phyloP scores from a whole-genome alignment of 257 asterid species.

The Forsythia suspensa region DNA sequence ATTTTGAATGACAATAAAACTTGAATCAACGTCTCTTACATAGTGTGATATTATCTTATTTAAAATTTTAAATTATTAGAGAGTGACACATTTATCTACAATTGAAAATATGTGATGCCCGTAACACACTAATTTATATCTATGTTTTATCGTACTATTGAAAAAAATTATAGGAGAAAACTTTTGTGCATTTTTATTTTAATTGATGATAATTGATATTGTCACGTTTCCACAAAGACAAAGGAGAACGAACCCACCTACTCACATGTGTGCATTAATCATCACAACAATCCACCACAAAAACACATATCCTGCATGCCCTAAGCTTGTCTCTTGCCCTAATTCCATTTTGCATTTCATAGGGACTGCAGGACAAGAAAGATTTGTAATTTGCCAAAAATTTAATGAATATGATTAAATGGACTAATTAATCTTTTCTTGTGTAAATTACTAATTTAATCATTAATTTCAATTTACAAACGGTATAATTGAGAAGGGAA shows the following conservation, averaged over 20 bases:
- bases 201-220: background rate
- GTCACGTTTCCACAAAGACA: constrained; percentile 1
- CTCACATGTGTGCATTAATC: constrained; percentile 1
- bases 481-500: background rate
- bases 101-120: too few species aligned
- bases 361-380: background rate
- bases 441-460: too few species aligned
- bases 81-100: background rate
- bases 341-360: background rate
- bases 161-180: background rate
- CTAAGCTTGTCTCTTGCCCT: constrained; percentile 6
- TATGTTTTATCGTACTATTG: background rate
- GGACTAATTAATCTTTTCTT: too few species aligned
- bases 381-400: background rate
- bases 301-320: background rate
- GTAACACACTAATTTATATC: background rate
- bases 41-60: too few species aligned
- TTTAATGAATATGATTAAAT: background rate
- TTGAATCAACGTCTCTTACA: background rate
- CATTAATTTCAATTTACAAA: background rate
- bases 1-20: too few species aligned
- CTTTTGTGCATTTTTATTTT: background rate
- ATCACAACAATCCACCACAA: background rate
- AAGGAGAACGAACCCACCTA: constrained; percentile 1
- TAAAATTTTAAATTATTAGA: background rate